These are phyloP conservation scores for Climacium dendroides DNA, from an alignment of 225 moss, liverwort and hornwort genomes.

Conservation along the genomic window DNA sequence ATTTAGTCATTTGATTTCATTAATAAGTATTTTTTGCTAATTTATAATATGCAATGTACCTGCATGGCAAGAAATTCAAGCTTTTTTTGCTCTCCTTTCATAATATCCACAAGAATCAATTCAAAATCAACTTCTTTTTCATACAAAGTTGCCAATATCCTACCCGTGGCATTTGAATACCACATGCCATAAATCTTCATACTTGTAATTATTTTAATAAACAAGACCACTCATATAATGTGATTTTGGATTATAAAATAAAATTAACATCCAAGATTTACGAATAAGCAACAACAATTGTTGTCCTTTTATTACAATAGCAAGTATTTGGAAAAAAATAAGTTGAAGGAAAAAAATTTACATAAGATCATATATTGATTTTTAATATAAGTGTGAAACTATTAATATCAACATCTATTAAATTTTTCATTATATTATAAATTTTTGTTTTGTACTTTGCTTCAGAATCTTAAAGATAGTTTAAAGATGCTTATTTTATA, in stretches of 20 bases:
- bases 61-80: not conserved
- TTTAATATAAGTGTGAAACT: not conserved
- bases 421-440: not conserved
- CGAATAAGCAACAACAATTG: not conserved
- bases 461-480: not conserved
- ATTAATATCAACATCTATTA: no score
- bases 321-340: no score
- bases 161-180: constrained; percentile 20
- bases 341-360: not conserved
- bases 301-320: not conserved
- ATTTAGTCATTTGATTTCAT: no score
- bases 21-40: no score
- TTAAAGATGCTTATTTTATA: not conserved
- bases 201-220: not conserved
- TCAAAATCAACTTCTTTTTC: constrained; percentile 26
- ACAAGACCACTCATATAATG: no score
- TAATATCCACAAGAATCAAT: constrained; percentile 4
- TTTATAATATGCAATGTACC: not conserved
- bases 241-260: no score
- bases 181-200: constrained; percentile 28
- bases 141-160: constrained; percentile 3
- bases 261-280: no score
- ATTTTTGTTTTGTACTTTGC: not conserved
- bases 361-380: not conserved
- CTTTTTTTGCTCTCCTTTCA: constrained; percentile 14